Conservation (phyloP, 2,329 filamentous ascomycete species). For the Aspergillus puulaauensis region DNA sequence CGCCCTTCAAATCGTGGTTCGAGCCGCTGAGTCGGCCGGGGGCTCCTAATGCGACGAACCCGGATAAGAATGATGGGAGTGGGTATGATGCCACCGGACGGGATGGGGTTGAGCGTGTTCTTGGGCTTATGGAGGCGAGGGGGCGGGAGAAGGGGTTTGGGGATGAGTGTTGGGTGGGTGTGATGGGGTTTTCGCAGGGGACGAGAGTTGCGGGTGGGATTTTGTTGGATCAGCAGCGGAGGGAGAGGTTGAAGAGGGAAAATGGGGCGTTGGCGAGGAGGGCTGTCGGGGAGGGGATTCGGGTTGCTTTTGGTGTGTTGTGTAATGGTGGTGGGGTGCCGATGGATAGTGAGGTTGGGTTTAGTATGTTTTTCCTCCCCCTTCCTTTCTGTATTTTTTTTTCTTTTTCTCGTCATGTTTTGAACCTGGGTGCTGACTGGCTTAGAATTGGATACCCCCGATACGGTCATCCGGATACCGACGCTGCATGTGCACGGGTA, state of each 20-base stretch:
- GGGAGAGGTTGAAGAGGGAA: slow-evolving; percentile 1
- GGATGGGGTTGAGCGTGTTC: slow-evolving; percentile 21
- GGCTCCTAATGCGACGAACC: too few species aligned
- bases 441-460: not conserved
- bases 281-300: not conserved
- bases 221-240: slow-evolving; percentile 21
- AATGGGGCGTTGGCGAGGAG: not conserved
- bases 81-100: slow-evolving; percentile 16
- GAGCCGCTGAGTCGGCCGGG: not conserved
- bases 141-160: not conserved
- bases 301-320: slow-evolving; percentile 18
- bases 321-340: slow-evolving; percentile 21
- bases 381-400: not conserved
- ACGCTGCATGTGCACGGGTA: slow-evolving; percentile 24
- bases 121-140: slow-evolving; percentile 17
- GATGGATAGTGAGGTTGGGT: slow-evolving; percentile 21
- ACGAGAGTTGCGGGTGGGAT: slow-evolving; percentile 18
- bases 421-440: not conserved
- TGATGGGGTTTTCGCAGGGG: slow-evolving; percentile 25
- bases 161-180: slow-evolving; percentile 19
- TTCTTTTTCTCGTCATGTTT: not conserved
- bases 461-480: slow-evolving; percentile 12
- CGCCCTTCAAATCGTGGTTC: slow-evolving; percentile 22
- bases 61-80: slow-evolving; percentile 17
- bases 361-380: slow-evolving; percentile 11